A percentile compares a stretch with the other conserved stretches of the same genome.
phyloP scores from a whole-genome alignment of 306 rosid species.

The Canavalia ensiformis region DNA sequence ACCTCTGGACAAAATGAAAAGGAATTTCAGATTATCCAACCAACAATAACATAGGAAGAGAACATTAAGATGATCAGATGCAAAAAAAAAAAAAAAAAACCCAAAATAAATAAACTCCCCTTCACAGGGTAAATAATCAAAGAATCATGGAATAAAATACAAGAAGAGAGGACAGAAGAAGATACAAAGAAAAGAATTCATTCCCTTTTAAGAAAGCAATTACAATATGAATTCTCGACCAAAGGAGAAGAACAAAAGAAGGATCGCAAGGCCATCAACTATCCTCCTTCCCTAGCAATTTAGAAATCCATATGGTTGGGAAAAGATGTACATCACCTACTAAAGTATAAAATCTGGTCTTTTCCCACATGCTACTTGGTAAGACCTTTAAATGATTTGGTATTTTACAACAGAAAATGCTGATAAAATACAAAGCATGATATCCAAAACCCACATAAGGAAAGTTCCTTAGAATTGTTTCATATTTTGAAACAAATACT shows the following conservation, averaged over 20 bases:
- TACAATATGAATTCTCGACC: constrained; percentile 20
- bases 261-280: constrained; percentile 5
- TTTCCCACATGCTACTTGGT: constrained; percentile 9
- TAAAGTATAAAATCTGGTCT: constrained; percentile 21
- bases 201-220: constrained; percentile 7
- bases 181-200: constrained; percentile 4
- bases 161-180: neutral
- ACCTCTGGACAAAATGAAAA: constrained; percentile 20
- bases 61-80: neutral
- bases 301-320: neutral
- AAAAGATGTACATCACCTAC: neutral
- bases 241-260: neutral
- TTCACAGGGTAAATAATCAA: neutral
- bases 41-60: constrained; percentile 2
- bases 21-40: constrained; percentile 11
- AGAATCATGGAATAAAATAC: neutral
- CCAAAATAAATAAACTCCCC: neutral
- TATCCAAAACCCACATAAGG: constrained; percentile 3
- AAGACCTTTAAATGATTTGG: constrained; percentile 10
- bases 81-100: neutral
- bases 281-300: constrained; percentile 3
- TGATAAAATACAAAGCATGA: constrained; percentile 10
- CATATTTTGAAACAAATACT: neutral
- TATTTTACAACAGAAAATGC: constrained; percentile 15
- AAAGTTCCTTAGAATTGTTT: constrained; percentile 7